A percentile compares a stretch with the other conserved stretches of the same genome.
Evolutionary conservation across 176 grass and related monocot species (phyloP).

Genomic region (Cymbopogon citratus): DNA sequence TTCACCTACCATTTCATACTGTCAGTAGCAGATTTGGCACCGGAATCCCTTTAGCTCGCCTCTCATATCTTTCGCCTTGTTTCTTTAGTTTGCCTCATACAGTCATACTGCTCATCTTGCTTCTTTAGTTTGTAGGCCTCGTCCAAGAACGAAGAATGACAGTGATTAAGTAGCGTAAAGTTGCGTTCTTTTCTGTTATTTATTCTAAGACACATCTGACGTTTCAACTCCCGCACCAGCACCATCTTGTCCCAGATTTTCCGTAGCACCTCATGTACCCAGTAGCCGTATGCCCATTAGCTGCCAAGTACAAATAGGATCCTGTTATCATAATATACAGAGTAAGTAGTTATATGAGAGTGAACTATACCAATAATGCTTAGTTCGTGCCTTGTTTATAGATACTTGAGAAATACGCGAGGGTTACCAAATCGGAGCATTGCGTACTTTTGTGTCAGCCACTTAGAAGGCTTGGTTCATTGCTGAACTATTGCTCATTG

Average conservation of each 20-base stretch:
- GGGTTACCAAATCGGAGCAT: background rate
- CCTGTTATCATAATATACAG: no score
- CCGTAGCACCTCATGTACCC: no score
- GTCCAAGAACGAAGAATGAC: background rate
- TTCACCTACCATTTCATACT: background rate
- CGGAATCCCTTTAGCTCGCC: background rate
- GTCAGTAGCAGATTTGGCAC: background rate
- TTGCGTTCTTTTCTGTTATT: background rate
- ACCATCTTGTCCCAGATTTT: no score
- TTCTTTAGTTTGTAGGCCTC: background rate
- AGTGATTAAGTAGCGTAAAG: background rate
- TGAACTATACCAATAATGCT: no score
- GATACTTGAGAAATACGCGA: background rate
- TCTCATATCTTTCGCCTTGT: background rate
- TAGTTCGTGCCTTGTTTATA: background rate
- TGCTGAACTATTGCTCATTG: background rate
- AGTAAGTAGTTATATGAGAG: no score
- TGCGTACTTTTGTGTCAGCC: background rate
- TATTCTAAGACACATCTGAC: background rate
- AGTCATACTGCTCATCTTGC: background rate
- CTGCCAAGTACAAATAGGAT: no score
- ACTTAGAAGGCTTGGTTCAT: background rate
- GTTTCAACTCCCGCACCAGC: background rate
- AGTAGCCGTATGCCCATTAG: no score
- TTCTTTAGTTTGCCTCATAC: background rate